Conservation (phyloP, 306 rosid genomes). For the Prunus armeniaca region DNA sequence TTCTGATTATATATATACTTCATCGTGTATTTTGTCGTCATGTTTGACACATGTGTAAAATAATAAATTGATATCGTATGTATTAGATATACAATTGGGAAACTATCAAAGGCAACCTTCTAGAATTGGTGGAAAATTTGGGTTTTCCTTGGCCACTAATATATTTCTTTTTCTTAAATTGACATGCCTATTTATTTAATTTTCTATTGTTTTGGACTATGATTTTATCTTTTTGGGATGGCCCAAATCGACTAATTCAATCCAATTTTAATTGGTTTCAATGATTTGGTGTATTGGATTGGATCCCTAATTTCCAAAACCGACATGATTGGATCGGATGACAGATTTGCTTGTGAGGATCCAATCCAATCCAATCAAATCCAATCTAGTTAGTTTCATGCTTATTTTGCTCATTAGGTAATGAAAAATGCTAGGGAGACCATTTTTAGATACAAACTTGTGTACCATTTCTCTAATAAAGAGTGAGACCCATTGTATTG, state of each 20-base stretch:
- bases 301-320: no score
- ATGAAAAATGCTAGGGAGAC: rapidly evolving
- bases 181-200: neutral
- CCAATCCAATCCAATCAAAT: no score
- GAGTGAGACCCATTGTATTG: no score
- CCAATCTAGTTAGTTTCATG: no score
- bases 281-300: no score
- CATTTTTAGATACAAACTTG: no score
- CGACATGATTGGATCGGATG: no score
- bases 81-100: neutral
- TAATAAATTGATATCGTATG: neutral
- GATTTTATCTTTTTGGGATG: neutral
- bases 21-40: neutral
- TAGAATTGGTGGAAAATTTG: neutral
- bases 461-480: no score
- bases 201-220: neutral
- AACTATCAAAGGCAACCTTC: neutral
- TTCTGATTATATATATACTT: neutral
- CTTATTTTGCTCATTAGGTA: no score
- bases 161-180: neutral
- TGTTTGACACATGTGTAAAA: neutral
- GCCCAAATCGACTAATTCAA: neutral
- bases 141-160: no score
- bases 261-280: rapidly evolving
- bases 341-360: no score